Evolutionary conservation across 2,329 filamentous ascomycete genomes (phyloP).

Genomic region (Elsinoe ampelina): DNA sequence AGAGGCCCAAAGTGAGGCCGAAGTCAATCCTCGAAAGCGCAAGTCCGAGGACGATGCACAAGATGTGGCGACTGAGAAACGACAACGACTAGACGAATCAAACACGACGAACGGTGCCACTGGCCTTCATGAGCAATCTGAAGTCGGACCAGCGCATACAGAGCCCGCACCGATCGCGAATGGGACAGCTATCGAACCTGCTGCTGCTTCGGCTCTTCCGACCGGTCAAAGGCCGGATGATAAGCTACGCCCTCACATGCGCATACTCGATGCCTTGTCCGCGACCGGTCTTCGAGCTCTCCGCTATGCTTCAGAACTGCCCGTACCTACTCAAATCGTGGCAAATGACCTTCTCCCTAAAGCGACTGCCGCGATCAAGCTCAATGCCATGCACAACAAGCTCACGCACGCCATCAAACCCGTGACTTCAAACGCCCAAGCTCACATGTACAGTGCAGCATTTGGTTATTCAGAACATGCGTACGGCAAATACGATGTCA

Average conservation of each 20-base stretch:
- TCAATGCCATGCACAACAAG: slow-evolving; percentile 77
- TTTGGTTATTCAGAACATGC: slow-evolving; percentile 29
- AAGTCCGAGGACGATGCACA: background rate
- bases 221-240: slow-evolving; percentile 13
- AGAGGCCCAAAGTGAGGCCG: background rate
- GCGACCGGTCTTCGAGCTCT: slow-evolving; percentile 86
- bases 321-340: slow-evolving; percentile 51
- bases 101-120: slow-evolving; percentile 12
- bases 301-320: slow-evolving; percentile 84
- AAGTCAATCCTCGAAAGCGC: background rate
- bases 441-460: slow-evolving; percentile 69
- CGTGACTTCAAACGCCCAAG: slow-evolving; percentile 72
- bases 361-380: slow-evolving; percentile 54
- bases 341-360: slow-evolving; percentile 73
- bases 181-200: slow-evolving; percentile 16
- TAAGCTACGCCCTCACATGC: slow-evolving; percentile 44
- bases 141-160: background rate
- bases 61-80: background rate
- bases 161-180: slow-evolving; percentile 15
- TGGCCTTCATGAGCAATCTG: background rate
- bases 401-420: slow-evolving; percentile 62
- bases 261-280: slow-evolving; percentile 89
- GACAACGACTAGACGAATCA: background rate
- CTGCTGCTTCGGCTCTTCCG: slow-evolving; percentile 9
- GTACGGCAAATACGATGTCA: slow-evolving; percentile 66